Conservation (phyloP, 2,329 filamentous ascomycete genomes). For the Fusarium protoensiforme region DNA sequence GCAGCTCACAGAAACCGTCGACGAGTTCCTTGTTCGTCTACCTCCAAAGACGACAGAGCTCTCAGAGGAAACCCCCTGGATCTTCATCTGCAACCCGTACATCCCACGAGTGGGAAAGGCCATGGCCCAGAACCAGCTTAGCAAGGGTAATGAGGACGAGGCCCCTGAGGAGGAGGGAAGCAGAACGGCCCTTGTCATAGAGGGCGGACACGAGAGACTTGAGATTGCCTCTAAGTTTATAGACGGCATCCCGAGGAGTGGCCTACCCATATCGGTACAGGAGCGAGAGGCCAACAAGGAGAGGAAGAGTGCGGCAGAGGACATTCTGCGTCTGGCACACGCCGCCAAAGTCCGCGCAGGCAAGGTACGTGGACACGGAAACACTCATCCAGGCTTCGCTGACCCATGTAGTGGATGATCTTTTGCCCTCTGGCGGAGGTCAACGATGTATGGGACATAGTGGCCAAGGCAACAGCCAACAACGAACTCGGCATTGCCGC, state of each 20-base stretch:
- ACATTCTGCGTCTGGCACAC: slow-evolving; percentile 71
- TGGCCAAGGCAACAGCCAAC: slow-evolving; percentile 74
- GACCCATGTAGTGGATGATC: slow-evolving; percentile 75
- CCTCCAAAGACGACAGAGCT: slow-evolving; percentile 72
- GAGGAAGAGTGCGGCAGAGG: slow-evolving; percentile 59
- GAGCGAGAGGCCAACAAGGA: slow-evolving; percentile 62
- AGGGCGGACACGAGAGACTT: slow-evolving; percentile 64
- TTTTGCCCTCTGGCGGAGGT: slow-evolving; percentile 68
- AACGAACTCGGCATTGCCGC: slow-evolving; percentile 77
- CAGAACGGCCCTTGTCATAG: slow-evolving; percentile 60
- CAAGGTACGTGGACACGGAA: slow-evolving; percentile 63
- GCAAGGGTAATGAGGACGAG: slow-evolving; percentile 61
- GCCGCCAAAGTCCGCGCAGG: slow-evolving; percentile 69
- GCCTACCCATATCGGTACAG: slow-evolving; percentile 49
- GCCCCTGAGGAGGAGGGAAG: slow-evolving; percentile 58
- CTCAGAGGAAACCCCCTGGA: slow-evolving; percentile 68
- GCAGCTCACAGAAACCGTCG: slow-evolving; percentile 71
- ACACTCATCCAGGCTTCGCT: slow-evolving; percentile 35
- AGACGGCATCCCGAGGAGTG: slow-evolving; percentile 54
- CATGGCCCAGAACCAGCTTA: slow-evolving; percentile 48
- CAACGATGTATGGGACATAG: slow-evolving; percentile 71
- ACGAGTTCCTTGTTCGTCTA: slow-evolving; percentile 74
- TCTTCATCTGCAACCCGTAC: slow-evolving; percentile 77
- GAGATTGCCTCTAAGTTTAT: slow-evolving; percentile 61
- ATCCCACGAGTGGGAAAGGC: slow-evolving; percentile 50